Evolutionary conservation across 2,329 filamentous ascomycete genomes (phyloP).

Genomic region (Aspergillus novoparasiticus): DNA sequence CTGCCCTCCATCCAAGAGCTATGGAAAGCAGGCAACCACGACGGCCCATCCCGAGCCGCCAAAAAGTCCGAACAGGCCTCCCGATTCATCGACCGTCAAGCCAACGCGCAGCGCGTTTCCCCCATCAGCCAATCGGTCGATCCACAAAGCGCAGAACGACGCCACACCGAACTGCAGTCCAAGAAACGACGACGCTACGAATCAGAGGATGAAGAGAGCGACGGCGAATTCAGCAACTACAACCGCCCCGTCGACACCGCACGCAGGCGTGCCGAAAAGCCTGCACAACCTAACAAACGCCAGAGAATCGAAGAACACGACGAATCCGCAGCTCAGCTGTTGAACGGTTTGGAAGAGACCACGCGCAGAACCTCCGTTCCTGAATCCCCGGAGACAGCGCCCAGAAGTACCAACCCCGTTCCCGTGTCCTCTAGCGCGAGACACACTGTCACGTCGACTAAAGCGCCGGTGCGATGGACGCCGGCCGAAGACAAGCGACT

Average conservation of each 20-base stretch:
- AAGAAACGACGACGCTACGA: constrained; percentile 22
- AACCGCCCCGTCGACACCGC: constrained; percentile 35
- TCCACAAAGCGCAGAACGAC: constrained; percentile 19
- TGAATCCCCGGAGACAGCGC: background rate
- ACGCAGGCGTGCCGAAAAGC: constrained; percentile 39
- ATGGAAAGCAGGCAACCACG: constrained; percentile 10
- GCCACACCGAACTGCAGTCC: constrained; percentile 10
- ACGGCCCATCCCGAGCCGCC: background rate
- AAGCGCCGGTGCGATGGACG: constrained; percentile 35
- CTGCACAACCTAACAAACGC: constrained; percentile 14
- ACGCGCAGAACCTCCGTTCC: background rate
- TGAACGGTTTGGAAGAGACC: constrained; percentile 4
- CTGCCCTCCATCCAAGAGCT: constrained; percentile 7
- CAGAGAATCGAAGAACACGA: constrained; percentile 6
- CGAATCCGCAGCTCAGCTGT: constrained; percentile 11
- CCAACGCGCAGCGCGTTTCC: constrained; percentile 35
- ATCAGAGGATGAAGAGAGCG: constrained; percentile 34
- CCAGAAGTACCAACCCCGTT: background rate
- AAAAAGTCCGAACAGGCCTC: background rate
- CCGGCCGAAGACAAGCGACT: constrained; percentile 47
- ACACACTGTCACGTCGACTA: background rate
- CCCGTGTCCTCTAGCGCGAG: background rate
- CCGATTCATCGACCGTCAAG: constrained; percentile 41
- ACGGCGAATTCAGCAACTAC: constrained; percentile 50
- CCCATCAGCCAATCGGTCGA: constrained; percentile 36